phyloP scores from a whole-genome alignment of 2,329 filamentous ascomycete species.

The Penicillium sp. region DNA sequence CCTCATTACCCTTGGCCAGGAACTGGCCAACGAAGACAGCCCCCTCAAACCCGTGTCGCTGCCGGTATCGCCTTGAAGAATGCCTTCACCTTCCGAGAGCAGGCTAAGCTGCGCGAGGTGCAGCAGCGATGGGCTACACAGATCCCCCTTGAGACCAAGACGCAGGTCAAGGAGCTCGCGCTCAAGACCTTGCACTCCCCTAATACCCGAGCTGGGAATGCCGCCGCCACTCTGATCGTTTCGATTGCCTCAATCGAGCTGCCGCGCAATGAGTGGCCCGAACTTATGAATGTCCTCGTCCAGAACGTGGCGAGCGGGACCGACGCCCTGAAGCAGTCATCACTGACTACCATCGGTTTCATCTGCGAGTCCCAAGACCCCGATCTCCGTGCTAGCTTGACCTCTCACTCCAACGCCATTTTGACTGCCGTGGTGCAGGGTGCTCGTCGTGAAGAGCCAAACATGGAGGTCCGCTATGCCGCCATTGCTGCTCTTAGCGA shows the following conservation, averaged over 20 bases:
- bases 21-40: slow-evolving; percentile 85
- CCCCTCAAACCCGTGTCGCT: slow-evolving; percentile 79
- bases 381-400: slow-evolving; percentile 74
- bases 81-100: slow-evolving; percentile 91
- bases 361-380: slow-evolving; percentile 93
- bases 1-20: slow-evolving; percentile 83
- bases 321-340: slow-evolving; percentile 88
- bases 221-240: slow-evolving; percentile 90
- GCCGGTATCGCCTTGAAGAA: slow-evolving; percentile 97
- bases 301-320: slow-evolving; percentile 84
- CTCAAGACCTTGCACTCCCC: slow-evolving; percentile 76
- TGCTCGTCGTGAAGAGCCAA: slow-evolving; percentile 91
- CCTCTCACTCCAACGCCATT: slow-evolving; percentile 92
- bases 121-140: slow-evolving; percentile 89
- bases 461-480: slow-evolving; percentile 81
- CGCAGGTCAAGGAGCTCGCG: slow-evolving; percentile 81
- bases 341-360: slow-evolving; percentile 93
- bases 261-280: slow-evolving; percentile 85
- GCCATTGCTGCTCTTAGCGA: slow-evolving; percentile 93
- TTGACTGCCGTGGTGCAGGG: slow-evolving; percentile 96
- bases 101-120: slow-evolving; percentile 76
- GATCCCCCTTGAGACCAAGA: slow-evolving; percentile 76
- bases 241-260: slow-evolving; percentile 93
- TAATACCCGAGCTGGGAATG: slow-evolving; percentile 77
- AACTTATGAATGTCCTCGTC: slow-evolving; percentile 82